Evolutionary conservation across 805 yeast genomes (phyloP), one percentile per base, ranked within the genome.

Genomic region (Candida wancherniae): DNA sequence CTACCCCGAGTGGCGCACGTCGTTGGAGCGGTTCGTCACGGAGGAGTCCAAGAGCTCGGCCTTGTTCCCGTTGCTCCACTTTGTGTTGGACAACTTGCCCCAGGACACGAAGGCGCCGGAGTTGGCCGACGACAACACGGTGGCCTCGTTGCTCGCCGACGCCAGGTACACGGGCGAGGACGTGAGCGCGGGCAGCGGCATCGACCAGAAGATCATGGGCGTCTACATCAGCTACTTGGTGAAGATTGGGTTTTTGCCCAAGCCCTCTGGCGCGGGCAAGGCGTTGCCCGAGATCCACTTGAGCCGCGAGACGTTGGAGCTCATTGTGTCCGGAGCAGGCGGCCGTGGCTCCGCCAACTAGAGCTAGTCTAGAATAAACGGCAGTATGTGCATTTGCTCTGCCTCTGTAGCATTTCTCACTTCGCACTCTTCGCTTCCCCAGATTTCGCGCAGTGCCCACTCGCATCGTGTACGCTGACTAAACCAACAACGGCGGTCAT

Each of bases 21-120:
- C 76, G 2, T 67, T 92, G 34, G 97, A 88, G 55, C 70, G 67
- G 37, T 84, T 69, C 51, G 95, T 90, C 22, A 75, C 82, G 29
- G 84, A 77, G 33, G 80, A 71, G 22, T 67, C 79, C 17, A 75
- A 78, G 34, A 95, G 85, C 47, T 80, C 80, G 44, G 97, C 98
- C 0, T 69, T 92, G 41, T 92, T 77, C 65, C 98, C 99, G 36
- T 69, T 92, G 48, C 67, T 92, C 46, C 97, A 92, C 62, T 85
- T 92, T 66, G 97, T 88, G 9, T 69, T 94, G 45, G 98, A 87
- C 51, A 80, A 88, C 53, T 72, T 92, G 50, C 97, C 97, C 5
- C 81, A 80, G 40, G 80, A 79, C 55, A 84, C 97, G 19, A 84
- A 79, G 58, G 97, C 98, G 8, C 97, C 98, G 2, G 97, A 90